These are phyloP conservation scores for Neospermospora avenae DNA, from an alignment of 2,329 filamentous ascomycete genomes.

Conservation along the genomic window DNA sequence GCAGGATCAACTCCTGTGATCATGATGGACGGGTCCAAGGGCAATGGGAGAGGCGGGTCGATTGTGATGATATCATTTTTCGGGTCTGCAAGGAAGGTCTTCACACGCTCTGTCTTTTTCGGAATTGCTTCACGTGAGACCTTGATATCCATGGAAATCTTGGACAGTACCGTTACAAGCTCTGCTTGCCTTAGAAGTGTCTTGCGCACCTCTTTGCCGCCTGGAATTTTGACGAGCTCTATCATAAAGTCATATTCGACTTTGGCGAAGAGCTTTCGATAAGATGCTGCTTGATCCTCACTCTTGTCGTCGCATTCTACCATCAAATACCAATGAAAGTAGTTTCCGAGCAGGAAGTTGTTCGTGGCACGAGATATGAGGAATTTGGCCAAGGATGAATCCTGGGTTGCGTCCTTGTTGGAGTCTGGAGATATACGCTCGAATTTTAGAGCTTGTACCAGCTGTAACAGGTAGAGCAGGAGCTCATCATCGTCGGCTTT, in stretches of 20 bases:
- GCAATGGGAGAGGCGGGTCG: conserved; percentile 81
- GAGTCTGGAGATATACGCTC: conserved; percentile 68
- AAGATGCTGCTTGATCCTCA: conserved; percentile 68
- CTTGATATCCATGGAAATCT: conserved; percentile 85
- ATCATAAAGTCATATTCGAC: conserved; percentile 96
- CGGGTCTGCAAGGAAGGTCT: conserved; percentile 78
- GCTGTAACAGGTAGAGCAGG: conserved; percentile 83
- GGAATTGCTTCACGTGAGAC: conserved; percentile 68
- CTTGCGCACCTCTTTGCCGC: conserved; percentile 70
- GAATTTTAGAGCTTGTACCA: conserved; percentile 95
- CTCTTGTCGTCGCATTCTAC: conserved; percentile 83
- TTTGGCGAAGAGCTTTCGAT: conserved; percentile 84
- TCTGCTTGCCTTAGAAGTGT: conserved; percentile 84
- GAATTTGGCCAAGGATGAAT: conserved; percentile 86
- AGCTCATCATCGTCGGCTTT: conserved; percentile 93
- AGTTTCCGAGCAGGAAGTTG: conserved; percentile 90
- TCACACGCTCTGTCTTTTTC: conserved; percentile 79
- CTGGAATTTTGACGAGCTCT: conserved; percentile 69
- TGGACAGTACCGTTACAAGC: conserved; percentile 80
- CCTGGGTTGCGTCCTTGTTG: conserved; percentile 59
- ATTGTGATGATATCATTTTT: conserved; percentile 85
- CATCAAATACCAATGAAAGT: conserved; percentile 98
- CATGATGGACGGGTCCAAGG: conserved; percentile 78
- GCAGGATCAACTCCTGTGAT: conserved; percentile 79
- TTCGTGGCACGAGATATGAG: conserved; percentile 82